phyloP scores from a whole-genome alignment of 208 protist genomes.

The Tritrichomonas foetus region DNA sequence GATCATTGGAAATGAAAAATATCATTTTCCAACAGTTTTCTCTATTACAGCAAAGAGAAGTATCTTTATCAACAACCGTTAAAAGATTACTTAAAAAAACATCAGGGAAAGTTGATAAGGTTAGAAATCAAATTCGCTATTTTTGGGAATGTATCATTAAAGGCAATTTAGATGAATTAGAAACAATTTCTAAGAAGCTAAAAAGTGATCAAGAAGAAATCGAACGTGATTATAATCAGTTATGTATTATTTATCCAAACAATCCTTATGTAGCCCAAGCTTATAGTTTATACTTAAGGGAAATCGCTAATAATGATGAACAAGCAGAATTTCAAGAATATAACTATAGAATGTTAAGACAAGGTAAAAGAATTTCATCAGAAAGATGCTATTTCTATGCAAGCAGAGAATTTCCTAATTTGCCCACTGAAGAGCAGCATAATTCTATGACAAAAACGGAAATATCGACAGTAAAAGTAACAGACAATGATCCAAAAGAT shows the following conservation, averaged over 20 bases:
- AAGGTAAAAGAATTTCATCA: background rate
- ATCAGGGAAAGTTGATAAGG: background rate
- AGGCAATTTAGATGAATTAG: background rate
- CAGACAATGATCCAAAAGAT: background rate
- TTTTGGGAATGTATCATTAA: constrained; percentile 29
- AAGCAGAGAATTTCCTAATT: background rate
- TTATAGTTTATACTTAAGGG: background rate
- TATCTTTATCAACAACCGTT: background rate
- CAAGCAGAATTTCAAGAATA: background rate
- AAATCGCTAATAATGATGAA: background rate
- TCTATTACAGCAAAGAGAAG: background rate
- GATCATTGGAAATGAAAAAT: background rate
- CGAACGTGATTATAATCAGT: background rate
- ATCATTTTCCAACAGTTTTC: background rate
- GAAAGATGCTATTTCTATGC: background rate
- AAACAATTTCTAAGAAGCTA: background rate
- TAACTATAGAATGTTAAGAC: background rate
- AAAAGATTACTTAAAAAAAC: background rate
- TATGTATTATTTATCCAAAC: background rate
- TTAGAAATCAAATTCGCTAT: background rate
- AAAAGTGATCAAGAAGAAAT: background rate
- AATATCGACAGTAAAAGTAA: too few relatives aligned
- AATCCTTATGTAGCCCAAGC: constrained; percentile 1
- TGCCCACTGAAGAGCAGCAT: constrained; percentile 13
- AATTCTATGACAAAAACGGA: too few relatives aligned